Evolutionary conservation across 192 early-diverging fungal genomes (phyloP), one percentile per base, ranked within the genome.

Genomic region (Irineochytrium annulatum): DNA sequence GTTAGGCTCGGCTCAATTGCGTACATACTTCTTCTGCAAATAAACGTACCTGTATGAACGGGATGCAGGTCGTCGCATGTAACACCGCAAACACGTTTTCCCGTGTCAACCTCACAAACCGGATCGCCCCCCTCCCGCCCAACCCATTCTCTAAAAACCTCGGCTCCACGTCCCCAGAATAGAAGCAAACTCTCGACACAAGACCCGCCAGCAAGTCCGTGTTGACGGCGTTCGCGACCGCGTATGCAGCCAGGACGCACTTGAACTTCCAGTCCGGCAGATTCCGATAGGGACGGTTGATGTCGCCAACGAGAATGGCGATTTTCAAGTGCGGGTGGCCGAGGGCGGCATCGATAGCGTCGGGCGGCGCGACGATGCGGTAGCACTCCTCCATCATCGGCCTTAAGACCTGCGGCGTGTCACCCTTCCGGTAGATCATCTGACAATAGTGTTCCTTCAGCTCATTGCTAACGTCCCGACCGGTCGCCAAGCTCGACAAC

Each of bases 41-140:
- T 54, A 17, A 48, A 17, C 13, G 13, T 19, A 70, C 67, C 67
- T 67, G 63, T 3, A 74, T 52, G 52, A 68, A 74, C 20, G 72
- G 72, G 17, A 74, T 70, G 55, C 63, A 74, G 6, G 69, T 74
- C 13, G 72, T 74, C 1, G 68, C 72, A 39, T 74, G 72, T 17
- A 74, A 34, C 27, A 74, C 72, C 34, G 59, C 43, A 34, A 72
- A 55, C 11, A 72, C 35, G 34, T 74, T 74, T 3, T 71, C 52
- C 2, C 19, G 28, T 17, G 68, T 71, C 26, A 74, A 43, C 46
- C 22, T 30, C n/a, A 62, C 56, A 52, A 65, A 74, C 24, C 44
- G 48, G 11, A 61, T 60, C 14, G 31, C 34, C 8, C 65, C 35
- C 20, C 22, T 28, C 2, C 54, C 63, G n/a, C 60, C 65, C 6